Base-by-base conservation (phyloP, 148 eudicot genomes). In the Cornus controversa region DNA sequence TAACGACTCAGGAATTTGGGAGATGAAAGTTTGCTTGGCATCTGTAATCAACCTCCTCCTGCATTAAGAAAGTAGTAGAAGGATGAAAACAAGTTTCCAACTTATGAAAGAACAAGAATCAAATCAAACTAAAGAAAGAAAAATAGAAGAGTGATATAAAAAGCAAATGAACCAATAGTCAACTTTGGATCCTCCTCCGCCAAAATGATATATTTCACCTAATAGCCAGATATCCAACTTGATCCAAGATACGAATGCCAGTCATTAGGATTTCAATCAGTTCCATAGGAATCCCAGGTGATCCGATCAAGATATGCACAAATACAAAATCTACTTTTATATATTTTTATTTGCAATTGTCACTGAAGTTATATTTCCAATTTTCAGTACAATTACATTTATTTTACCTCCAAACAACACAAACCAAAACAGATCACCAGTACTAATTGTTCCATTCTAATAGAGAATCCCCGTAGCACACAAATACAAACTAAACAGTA, bases 1-100 rank as follows among this genome's bases (percentile, higher is more conserved):
- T 86, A 96, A 78, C 14, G 92, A 81, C 82, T 87, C 89, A 20
- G 99, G 99, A 78, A 96, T 83, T 85, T 88, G 83, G 6, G 91
- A 80, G 36, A 85, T 70, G 72, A 89, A 91, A 0, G 65, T 71
- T 62, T 78, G 67, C 85, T 86, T 93, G 65, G 97, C 97, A 62
- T 90, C 93, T 63, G 86, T 80, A 76, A 93, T 87, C 85, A 96
- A 80, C 73, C 73, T 62, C 79, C 78, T 86, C 90, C 99, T 96
- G 93, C 82, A 79, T 74, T 60, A n/a, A 72, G 72, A 28, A 50
- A 79, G 27, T 11, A 72, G 58, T 47, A 63, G 60, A 24, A 53
- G 18, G 11, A 53, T 68, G 31, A n/a, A 58, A 20, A 27, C 10
- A 25, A 20, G 37, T n/a, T 74, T 80, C 31, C 66, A 65, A 10